Evolutionary conservation across 352 stramenopile genomes (phyloP).

Genomic region (Bremia lactucae): DNA sequence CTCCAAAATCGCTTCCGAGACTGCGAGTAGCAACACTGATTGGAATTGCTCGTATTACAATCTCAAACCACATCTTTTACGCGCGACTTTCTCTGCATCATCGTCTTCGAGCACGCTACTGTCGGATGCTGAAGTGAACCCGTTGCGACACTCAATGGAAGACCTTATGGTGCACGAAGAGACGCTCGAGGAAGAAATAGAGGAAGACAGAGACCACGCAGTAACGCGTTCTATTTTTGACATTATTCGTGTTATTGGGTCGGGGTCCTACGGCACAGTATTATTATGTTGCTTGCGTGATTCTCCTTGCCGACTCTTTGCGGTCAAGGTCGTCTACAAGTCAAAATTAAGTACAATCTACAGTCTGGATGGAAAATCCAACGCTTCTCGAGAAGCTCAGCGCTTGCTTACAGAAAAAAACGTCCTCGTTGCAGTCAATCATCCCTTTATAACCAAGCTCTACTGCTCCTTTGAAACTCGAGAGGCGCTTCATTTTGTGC

Average conservation of each 20-base stretch:
- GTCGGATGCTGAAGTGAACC: slow-evolving; percentile 22
- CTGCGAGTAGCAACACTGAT: slow-evolving; percentile 25
- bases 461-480: slow-evolving; percentile 87
- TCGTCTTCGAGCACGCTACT: slow-evolving; percentile 42
- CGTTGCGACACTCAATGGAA: slow-evolving; percentile 16
- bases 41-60: slow-evolving; percentile 34
- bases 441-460: slow-evolving; percentile 97
- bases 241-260: slow-evolving; percentile 63
- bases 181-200: slow-evolving; percentile 10
- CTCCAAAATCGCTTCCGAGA: no score
- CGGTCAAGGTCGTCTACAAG: slow-evolving; percentile 74
- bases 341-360: slow-evolving; percentile 35
- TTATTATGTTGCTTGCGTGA: slow-evolving; percentile 43
- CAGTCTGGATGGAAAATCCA: slow-evolving; percentile 16
- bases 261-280: slow-evolving; percentile 67
- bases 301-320: slow-evolving; percentile 36
- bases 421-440: slow-evolving; percentile 89
- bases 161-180: slow-evolving; percentile 21
- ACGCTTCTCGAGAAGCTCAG: slow-evolving; percentile 31
- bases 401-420: slow-evolving; percentile 94
- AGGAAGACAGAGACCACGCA: slow-evolving; percentile 9
- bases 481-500: slow-evolving; percentile 95
- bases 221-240: slow-evolving; percentile 44
- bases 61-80: slow-evolving; percentile 1
- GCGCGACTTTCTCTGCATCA: slow-evolving; percentile 8